Base-by-base conservation (phyloP, 1,139 yeast species). In the Pneumocystis canis region DNA sequence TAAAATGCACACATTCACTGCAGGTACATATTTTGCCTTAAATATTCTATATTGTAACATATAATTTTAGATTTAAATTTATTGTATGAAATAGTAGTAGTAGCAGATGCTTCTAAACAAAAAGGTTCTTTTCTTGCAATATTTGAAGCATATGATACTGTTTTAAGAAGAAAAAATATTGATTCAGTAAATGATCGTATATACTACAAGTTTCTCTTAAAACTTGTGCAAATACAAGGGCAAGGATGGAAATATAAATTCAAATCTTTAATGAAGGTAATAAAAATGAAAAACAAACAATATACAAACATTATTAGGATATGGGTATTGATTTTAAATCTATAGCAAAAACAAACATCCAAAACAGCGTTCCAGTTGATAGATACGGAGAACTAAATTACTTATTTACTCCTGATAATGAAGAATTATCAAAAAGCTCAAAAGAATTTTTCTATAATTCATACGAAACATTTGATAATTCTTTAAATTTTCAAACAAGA, bases 121-220 rank as follows among this genome's bases (percentile, higher is more conserved):
- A 47, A 4, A 25, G 37, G 41, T 25, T 61, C 63, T n/a, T 58
- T 58, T 37, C 56, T 61, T 33, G 31, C 63, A 33, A 62, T 61
- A 28, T 61, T 53, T 33, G 41, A 58, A 37, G 61, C 63, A 30
- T 61, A 61, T 32, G 61, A 61, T 32, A 33, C 47, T 28, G 63
- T 61, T 32, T 41, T 61, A 16, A 58, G 37, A 11, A 62, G 53
- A 25, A 28, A 58, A 30, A 56, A 57, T 35, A 58, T 61, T n/a
- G 47, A 53, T 58, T 53, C 63, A 53, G 20, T 28, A 7, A 40
- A 37, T 31, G 54, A 61, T 11, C 61, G 61, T 39, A 28, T 35
- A 18, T 61, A 61, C 20, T 57, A 58, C 35, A 58, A 58, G 39
- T 31, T 60, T 35, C 35, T 61, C n/a, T 54, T 60, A 41, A 58